Evolutionary conservation across 371 early-diverging fungal genomes (phyloP).

Genomic region (Actinomortierella wolfii): DNA sequence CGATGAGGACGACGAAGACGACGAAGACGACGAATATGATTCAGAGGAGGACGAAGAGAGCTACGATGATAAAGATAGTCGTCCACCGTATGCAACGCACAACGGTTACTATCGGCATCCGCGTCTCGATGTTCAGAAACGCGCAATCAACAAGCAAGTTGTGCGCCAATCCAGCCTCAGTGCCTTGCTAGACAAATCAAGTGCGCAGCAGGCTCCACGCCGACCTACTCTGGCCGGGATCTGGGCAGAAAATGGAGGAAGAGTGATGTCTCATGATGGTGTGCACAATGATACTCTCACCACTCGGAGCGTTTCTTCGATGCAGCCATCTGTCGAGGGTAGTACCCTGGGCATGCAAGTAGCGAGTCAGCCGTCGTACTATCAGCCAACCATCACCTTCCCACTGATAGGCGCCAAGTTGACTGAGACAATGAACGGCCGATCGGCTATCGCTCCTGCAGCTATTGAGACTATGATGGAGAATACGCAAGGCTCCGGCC

Average conservation of each 20-base stretch:
- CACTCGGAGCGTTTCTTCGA: too few relatives aligned
- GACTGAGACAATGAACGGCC: neutral
- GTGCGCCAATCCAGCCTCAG: conserved; percentile 41
- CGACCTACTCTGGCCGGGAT: conserved; percentile 13
- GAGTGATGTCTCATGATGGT: neutral
- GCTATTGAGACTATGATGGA: conserved; percentile 24
- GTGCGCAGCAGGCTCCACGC: conserved; percentile 14
- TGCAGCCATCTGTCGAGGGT: too few relatives aligned
- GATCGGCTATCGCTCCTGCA: conserved; percentile 19
- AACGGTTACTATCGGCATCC: conserved; percentile 19
- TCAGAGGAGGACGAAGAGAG: conserved; percentile 19
- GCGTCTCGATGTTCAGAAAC: conserved; percentile 24
- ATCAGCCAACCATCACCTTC: too few relatives aligned
- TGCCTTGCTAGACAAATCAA: conserved; percentile 23
- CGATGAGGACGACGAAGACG: conserved; percentile 19
- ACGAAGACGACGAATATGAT: conserved; percentile 16
- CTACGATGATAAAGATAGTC: conserved; percentile 14
- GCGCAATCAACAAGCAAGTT: conserved; percentile 34
- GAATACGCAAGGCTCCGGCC: conserved; percentile 9
- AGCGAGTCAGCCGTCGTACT: too few relatives aligned
- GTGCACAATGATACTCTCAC: too few relatives aligned
- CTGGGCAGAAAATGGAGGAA: conserved; percentile 10
- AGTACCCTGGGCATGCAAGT: too few relatives aligned
- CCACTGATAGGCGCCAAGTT: too few relatives aligned
- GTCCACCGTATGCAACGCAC: conserved; percentile 7